Conservation (phyloP, 1,284 basidiomycete genomes). For the Ustilago curta region DNA sequence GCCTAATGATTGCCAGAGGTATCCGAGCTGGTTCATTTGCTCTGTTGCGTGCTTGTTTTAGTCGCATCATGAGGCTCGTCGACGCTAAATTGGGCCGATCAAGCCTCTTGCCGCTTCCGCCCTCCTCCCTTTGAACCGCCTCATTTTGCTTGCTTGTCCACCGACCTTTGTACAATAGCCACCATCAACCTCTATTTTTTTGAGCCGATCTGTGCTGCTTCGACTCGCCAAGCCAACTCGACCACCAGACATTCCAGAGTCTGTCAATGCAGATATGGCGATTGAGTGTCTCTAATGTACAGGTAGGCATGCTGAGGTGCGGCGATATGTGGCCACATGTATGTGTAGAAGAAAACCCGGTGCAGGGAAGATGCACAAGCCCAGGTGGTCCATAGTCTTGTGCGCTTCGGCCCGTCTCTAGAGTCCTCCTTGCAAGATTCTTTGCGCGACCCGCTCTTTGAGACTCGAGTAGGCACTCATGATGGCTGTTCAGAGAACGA, state of each 20-base stretch:
- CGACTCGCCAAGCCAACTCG: neutral
- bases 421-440: slow-evolving; percentile 64
- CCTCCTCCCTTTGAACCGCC: no score
- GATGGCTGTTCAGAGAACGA: slow-evolving; percentile 50
- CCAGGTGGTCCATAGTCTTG: no score
- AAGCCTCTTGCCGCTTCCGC: no score
- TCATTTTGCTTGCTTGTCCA: no score
- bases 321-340: neutral
- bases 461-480: slow-evolving; percentile 69
- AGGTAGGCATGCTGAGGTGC: slow-evolving; percentile 8
- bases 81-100: no score
- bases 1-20: no score
- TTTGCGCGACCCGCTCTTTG: slow-evolving; percentile 63
- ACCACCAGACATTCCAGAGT: neutral
- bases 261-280: neutral
- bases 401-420: slow-evolving; percentile 3
- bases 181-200: no score
- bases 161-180: no score
- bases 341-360: neutral
- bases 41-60: no score
- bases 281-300: slow-evolving; percentile 28
- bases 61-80: no score
- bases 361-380: neutral
- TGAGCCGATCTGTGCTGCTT: neutral
- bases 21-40: no score